Evolutionary conservation across 306 rosid genomes (phyloP).

Genomic region (Castanea mollissima): DNA sequence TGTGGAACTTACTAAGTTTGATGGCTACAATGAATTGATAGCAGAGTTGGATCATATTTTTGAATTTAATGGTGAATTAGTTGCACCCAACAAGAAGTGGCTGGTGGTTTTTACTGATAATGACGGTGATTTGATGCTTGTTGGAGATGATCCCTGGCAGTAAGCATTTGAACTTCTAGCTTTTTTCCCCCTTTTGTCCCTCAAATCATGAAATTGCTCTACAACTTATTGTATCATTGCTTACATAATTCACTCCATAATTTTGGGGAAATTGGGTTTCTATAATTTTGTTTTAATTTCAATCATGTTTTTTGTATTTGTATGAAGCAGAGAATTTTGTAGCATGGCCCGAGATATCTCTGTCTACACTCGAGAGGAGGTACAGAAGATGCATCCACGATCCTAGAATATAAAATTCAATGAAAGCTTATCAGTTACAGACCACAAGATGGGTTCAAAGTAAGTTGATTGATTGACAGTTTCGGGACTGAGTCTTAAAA

Average conservation of each 20-base stretch:
- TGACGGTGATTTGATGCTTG: constrained; percentile 66
- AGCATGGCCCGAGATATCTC: constrained; percentile 53
- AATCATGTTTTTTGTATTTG: background rate
- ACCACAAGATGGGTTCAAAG: background rate
- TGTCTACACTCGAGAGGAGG: constrained; percentile 56
- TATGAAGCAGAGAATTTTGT: constrained; percentile 49
- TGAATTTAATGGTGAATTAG: constrained; percentile 49
- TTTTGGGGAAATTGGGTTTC: background rate
- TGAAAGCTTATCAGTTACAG: background rate
- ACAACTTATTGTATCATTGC: background rate
- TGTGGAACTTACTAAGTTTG: constrained; percentile 55
- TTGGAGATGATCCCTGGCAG: constrained; percentile 71
- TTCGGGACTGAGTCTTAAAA: background rate
- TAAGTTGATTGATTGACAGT: background rate
- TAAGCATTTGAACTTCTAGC: constrained; percentile 23
- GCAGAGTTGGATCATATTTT: constrained; percentile 51
- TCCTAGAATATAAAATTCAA: background rate
- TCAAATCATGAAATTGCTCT: background rate
- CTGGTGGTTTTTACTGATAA: constrained; percentile 51
- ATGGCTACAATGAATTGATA: constrained; percentile 44
- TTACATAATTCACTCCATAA: background rate
- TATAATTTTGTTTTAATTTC: background rate
- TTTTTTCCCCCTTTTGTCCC: background rate
- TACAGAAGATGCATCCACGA: constrained; percentile 26
- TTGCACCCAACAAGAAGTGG: constrained; percentile 47